Evolutionary conservation across 768 basidiomycete genomes (phyloP), one percentile per base, ranked within the genome.

Genomic region (Lepiota brunneoincarnata): DNA sequence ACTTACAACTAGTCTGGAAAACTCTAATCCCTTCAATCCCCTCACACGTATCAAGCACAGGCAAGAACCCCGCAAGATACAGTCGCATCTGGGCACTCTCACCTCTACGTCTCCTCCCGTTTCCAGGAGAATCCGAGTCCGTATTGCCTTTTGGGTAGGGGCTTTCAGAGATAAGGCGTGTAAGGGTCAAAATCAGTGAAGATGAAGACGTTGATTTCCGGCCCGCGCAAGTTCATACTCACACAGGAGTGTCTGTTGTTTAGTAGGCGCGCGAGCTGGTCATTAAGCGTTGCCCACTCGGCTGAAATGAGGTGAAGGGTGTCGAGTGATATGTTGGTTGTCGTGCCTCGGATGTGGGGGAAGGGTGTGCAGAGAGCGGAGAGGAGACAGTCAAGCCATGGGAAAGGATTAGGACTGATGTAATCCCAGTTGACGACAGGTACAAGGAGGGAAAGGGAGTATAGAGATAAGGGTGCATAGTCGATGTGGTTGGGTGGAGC

Each of bases 231-330:
- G 15, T 41, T 36, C 31, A 2, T 6, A 31, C 10, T 36, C 9
- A 18, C 15, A 21, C 23, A 24, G 15, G 20, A 21, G 9, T 26
- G 18, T 12, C 18, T 21, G 4, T 41, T 18, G 15, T 44, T 34
- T 10, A 52, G 42, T 23, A 52, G 51, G 17, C 51, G 51, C 12
- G 31, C n/a, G 51, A 52, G 42, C 7, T 52, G 41, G 26, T 14
- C 6, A 15, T 52, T 44, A 18, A 52, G 51, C 23, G 21, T 52
- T n/a, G 51, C 43, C 51, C 51, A 52, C 37, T 52, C 51, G 31
- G 41, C 38, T 44, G 45, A 45, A 6, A 52, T 52, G 21, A 52
- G 51, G 35, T 52, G 51, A 28, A 52, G 41, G 1, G 41, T 45
- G 21, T 52, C 42, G 18, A 52, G 51, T 20, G 28, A 43, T 7